These are phyloP conservation scores for Backusella morwellensis DNA, from an alignment of 192 early-diverging fungal genomes.

Conservation along the genomic window DNA sequence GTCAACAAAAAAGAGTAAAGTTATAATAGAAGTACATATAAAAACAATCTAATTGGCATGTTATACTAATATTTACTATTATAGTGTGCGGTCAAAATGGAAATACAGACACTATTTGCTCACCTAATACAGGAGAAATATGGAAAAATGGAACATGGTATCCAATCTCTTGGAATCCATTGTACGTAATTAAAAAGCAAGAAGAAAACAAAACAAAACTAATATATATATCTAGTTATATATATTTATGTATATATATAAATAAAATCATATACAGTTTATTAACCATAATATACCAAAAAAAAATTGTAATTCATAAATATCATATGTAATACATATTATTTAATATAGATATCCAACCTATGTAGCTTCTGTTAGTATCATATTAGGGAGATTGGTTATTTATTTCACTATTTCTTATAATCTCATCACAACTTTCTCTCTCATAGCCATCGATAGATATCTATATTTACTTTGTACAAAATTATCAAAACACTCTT, in stretches of 20 bases:
- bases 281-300: neutral
- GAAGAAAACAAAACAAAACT: neutral
- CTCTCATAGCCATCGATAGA: neutral
- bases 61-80: conserved; percentile 1
- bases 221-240: conserved; percentile 1
- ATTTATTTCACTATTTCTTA: neutral
- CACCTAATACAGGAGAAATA: conserved; percentile 6
- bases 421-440: neutral
- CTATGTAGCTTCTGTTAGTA: conserved; percentile 23
- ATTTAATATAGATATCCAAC: conserved; percentile 15
- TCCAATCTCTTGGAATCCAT: conserved; percentile 13
- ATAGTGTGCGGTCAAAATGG: conserved; percentile 10
- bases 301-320: neutral
- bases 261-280: neutral
- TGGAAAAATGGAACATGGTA: conserved; percentile 19
- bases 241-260: neutral
- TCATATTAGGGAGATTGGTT: neutral
- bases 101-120: conserved; percentile 16
- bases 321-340: neutral
- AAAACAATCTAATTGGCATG: neutral
- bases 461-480: conserved; percentile 24
- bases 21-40: neutral
- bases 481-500: conserved; percentile 17
- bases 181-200: conserved; percentile 1
- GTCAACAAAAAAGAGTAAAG: neutral